Conservation (phyloP, 805 yeast genomes). For the Saturnispora bothae region DNA sequence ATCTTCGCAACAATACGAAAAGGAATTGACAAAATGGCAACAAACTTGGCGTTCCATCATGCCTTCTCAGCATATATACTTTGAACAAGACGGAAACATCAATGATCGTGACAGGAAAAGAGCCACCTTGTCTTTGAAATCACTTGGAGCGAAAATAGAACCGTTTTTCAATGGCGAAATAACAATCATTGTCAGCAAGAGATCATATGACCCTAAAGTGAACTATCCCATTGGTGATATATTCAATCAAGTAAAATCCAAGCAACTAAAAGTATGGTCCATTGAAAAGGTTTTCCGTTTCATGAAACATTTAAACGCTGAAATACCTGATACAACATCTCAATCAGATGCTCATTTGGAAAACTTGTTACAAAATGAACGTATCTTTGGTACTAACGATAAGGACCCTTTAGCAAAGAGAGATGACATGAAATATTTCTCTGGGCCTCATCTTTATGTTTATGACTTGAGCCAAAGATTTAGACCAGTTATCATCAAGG, state of each 20-base stretch:
- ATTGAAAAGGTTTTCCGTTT: conserved; percentile 78
- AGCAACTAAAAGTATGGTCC: conserved; percentile 75
- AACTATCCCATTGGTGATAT: conserved; percentile 50
- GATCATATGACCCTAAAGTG: conserved; percentile 34
- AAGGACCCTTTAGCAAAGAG: conserved; percentile 78
- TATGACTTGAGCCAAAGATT: conserved; percentile 71
- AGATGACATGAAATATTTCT: conserved; percentile 77
- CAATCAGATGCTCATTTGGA: conserved; percentile 30
- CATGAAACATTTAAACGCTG: conserved; percentile 49
- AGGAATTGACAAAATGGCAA: conserved; percentile 47
- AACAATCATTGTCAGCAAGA: conserved; percentile 70
- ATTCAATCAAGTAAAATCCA: conserved; percentile 48
- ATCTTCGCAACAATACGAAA: conserved; percentile 13
- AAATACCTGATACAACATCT: conserved; percentile 17
- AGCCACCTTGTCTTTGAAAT: conserved; percentile 27
- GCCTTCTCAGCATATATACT: conserved; percentile 46
- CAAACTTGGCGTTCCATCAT: conserved; percentile 48
- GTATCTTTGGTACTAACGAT: conserved; percentile 76
- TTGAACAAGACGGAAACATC: conserved; percentile 34
- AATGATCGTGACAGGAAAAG: conserved; percentile 27
- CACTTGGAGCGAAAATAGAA: conserved; percentile 47
- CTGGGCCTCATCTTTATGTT: conserved; percentile 61
- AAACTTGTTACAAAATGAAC: conserved; percentile 71
- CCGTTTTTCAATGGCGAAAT: conserved; percentile 50
- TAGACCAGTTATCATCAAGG: conserved; percentile 73